phyloP scores from a whole-genome alignment of 768 basidiomycete species.

The Sarcomyxa edulis region DNA sequence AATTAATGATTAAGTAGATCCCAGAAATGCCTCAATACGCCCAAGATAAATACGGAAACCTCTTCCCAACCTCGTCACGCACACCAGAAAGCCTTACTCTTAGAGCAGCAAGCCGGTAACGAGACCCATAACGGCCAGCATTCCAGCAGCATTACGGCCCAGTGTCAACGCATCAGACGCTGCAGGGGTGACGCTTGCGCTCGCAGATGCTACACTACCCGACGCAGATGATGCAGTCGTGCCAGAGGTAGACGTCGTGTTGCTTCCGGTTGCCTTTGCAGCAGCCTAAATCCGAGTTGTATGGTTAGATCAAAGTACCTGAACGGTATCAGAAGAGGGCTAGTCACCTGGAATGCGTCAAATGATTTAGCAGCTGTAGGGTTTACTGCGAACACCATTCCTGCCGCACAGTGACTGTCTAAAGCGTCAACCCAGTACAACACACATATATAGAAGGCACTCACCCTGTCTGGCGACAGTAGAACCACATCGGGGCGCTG shows the following conservation, averaged over 20 bases:
- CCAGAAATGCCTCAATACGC: no score
- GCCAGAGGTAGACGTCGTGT: conserved; percentile 8
- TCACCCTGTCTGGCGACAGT: conserved; percentile 28
- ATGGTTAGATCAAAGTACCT: neutral
- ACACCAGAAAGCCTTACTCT: neutral
- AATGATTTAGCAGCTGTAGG: conserved; percentile 31
- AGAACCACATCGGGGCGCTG: conserved; percentile 40
- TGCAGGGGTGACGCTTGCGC: conserved; percentile 3
- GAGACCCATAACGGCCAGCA: conserved; percentile 16
- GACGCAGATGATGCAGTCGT: conserved; percentile 2
- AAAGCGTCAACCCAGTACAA: neutral
- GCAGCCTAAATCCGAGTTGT: conserved; percentile 2
- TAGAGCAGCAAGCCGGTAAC: conserved; percentile 9
- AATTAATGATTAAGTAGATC: no score
- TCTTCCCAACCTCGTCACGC: neutral
- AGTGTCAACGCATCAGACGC: conserved; percentile 19
- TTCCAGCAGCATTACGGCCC: conserved; percentile 26
- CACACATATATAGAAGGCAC: conserved; percentile 1
- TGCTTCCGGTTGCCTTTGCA: conserved; percentile 6
- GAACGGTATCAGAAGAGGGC: neutral
- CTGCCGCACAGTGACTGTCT: conserved; percentile 23
- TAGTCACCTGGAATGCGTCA: conserved; percentile 25
- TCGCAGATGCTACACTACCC: conserved; percentile 4
- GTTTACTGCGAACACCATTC: conserved; percentile 45
- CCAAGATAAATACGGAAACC: no score